Percentiles rank a stretch among this genome's conserved stretches.
phyloP scores from a whole-genome alignment of 257 asterid species.

The Dorcoceras hygrometricum region DNA sequence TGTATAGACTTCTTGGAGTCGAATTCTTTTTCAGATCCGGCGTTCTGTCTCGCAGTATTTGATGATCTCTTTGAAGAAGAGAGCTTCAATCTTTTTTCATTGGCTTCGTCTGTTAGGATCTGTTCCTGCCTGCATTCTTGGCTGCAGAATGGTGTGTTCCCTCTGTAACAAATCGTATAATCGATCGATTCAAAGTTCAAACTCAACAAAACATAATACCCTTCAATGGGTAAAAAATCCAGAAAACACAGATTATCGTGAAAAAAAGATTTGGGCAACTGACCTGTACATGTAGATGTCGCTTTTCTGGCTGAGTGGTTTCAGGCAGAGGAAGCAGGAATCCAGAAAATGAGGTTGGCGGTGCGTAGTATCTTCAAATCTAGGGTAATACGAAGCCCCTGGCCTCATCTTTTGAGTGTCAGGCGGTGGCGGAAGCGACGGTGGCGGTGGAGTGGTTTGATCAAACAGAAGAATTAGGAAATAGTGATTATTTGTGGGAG shows the following conservation, averaged over 20 bases:
- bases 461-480: neutral
- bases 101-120: neutral
- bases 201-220: neutral
- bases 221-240: neutral
- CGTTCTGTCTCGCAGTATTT: neutral
- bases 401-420: neutral
- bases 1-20: neutral
- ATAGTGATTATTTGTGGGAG: neutral
- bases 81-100: neutral
- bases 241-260: neutral
- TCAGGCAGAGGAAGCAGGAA: neutral
- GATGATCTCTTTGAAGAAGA: neutral
- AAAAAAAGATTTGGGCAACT: neutral
- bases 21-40: neutral
- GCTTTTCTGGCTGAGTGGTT: neutral
- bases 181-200: neutral
- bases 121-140: slow-evolving; percentile 1
- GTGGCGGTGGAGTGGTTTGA: neutral
- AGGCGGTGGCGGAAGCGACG: too few relatives aligned
- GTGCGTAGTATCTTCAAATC: neutral
- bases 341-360: neutral
- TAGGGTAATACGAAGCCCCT: neutral
- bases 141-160: neutral
- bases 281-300: slow-evolving; percentile 1
- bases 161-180: neutral